Evolutionary conservation across 164 flowering plant species (phyloP).

Genomic region (Vitis amurensis): DNA sequence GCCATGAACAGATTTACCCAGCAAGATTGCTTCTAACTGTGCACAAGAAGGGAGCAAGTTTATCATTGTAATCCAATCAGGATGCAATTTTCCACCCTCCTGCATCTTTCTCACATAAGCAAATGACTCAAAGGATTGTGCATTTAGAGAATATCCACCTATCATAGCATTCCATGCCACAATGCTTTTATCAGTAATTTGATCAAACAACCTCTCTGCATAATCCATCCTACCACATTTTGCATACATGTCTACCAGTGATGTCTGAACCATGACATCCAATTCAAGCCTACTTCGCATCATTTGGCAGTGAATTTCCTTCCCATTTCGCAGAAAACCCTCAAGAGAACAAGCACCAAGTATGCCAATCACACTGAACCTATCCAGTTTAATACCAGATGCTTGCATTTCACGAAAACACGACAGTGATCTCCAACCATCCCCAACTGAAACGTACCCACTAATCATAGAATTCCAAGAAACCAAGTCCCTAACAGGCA

Average conservation of each 20-base stretch:
- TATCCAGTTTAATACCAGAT: slow-evolving; percentile 33
- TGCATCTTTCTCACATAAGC: slow-evolving; percentile 46
- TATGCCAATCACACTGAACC: slow-evolving; percentile 43
- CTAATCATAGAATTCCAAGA: slow-evolving; percentile 79
- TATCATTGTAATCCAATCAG: slow-evolving; percentile 58
- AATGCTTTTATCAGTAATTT: slow-evolving; percentile 24
- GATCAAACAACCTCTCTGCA: slow-evolving; percentile 48
- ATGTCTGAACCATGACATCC: slow-evolving; percentile 48
- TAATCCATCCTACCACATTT: slow-evolving; percentile 50
- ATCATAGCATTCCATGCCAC: slow-evolving; percentile 69
- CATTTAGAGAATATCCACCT: slow-evolving; percentile 46
- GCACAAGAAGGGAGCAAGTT: slow-evolving; percentile 62
- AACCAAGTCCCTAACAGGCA: slow-evolving; percentile 54
- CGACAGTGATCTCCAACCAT: slow-evolving; percentile 39
- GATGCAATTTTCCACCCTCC: slow-evolving; percentile 27
- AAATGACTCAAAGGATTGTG: slow-evolving; percentile 32
- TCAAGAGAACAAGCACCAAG: slow-evolving; percentile 47
- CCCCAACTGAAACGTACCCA: slow-evolving; percentile 50
- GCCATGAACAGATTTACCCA: slow-evolving; percentile 62
- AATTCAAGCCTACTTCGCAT: slow-evolving; percentile 18
- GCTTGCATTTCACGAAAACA: slow-evolving; percentile 43
- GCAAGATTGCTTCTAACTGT: slow-evolving; percentile 34
- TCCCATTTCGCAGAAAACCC: slow-evolving; percentile 21
- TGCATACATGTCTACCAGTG: slow-evolving; percentile 64
- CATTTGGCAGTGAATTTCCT: slow-evolving; percentile 26